Conservation (phyloP, 345 rosid genomes). For the Hibiscus syriacus region DNA sequence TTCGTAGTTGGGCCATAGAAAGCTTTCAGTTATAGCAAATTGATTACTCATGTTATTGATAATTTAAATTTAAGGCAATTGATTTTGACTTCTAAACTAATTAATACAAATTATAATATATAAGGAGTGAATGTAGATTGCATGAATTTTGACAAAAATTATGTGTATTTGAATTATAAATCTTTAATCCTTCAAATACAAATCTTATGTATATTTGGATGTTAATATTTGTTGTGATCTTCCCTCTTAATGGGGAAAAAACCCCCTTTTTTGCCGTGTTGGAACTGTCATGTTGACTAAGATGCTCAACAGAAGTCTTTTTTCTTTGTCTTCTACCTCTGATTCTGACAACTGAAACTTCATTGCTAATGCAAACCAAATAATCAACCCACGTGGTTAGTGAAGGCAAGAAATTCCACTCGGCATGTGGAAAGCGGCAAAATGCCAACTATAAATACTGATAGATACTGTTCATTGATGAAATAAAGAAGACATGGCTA, state of each 20-base stretch:
- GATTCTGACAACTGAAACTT: background rate
- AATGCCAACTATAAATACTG: background rate
- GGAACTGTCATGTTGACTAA: background rate
- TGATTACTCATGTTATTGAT: too few relatives aligned
- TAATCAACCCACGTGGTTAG: background rate
- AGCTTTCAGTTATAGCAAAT: too few relatives aligned
- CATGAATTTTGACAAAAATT: too few relatives aligned
- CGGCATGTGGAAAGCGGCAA: background rate
- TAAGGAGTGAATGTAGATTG: too few relatives aligned
- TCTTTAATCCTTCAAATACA: too few relatives aligned
- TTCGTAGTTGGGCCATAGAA: background rate
- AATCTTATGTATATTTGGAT: too few relatives aligned
- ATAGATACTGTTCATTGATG: background rate
- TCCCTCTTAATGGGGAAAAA: too few relatives aligned
- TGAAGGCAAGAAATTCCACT: background rate
- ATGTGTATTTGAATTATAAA: too few relatives aligned
- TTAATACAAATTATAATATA: too few relatives aligned
- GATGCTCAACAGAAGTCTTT: background rate
- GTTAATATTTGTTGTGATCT: too few relatives aligned
- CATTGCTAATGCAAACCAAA: background rate
- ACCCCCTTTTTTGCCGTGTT: background rate
- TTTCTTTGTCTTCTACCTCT: background rate
- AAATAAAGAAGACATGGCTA: background rate
- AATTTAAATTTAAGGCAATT: too few relatives aligned
- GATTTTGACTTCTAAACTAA: too few relatives aligned